phyloP scores from a whole-genome alignment of 1,284 basidiomycete species.

The Austropuccinia psidii region DNA sequence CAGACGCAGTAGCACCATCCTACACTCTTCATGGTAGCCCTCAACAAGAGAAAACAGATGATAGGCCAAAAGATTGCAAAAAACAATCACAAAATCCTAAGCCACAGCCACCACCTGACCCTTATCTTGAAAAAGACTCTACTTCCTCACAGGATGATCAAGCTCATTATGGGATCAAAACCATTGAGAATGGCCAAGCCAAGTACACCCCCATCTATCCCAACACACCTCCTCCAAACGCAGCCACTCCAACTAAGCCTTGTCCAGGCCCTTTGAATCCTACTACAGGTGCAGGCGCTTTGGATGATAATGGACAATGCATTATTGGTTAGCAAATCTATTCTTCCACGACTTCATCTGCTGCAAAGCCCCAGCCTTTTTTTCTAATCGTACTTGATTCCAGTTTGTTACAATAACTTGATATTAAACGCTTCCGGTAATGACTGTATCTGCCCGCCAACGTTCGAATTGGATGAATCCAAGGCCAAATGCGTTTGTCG shows the following conservation, averaged over 20 bases:
- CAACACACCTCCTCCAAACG: background rate
- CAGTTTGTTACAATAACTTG: conserved; percentile 33
- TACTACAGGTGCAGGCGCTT: background rate
- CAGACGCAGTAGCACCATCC: too few relatives aligned
- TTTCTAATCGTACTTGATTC: background rate
- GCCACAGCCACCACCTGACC: too few relatives aligned
- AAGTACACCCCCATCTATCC: too few relatives aligned
- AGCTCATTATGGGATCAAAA: too few relatives aligned
- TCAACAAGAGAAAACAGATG: too few relatives aligned
- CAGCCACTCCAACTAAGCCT: background rate
- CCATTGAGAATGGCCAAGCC: too few relatives aligned
- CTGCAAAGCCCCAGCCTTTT: background rate
- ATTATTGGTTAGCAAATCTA: conserved; percentile 13
- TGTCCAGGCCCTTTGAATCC: conserved; percentile 16
- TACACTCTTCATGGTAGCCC: too few relatives aligned
- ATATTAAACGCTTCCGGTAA: conserved; percentile 1
- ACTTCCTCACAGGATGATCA: too few relatives aligned
- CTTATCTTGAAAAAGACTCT: too few relatives aligned
- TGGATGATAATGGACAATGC: conserved; percentile 12
- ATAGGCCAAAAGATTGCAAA: too few relatives aligned
- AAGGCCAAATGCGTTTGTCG: conserved; percentile 16
- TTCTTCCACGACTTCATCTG: background rate
- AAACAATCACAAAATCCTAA: too few relatives aligned
- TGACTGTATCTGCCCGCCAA: conserved; percentile 24
- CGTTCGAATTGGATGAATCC: conserved; percentile 6